Conservation (phyloP, 306 rosid genomes). For the Lathyrus aphaca region DNA sequence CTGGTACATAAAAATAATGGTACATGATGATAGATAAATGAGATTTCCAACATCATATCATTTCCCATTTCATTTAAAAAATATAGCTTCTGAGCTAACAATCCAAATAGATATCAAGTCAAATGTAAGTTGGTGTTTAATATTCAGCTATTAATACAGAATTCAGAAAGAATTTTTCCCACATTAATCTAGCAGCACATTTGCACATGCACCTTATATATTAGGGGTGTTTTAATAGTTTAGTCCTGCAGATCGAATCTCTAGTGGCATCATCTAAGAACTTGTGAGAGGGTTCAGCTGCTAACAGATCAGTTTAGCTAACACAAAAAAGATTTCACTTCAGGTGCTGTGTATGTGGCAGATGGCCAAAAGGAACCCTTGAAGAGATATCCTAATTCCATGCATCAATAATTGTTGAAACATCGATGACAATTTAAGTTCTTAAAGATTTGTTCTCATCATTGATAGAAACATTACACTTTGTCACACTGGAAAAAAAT, state of each 20-base stretch:
- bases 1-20: slow-evolving; percentile 50
- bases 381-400: slow-evolving; percentile 6
- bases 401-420: slow-evolving; percentile 21
- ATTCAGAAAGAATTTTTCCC: slow-evolving; percentile 22
- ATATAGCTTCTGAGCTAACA: slow-evolving; percentile 6
- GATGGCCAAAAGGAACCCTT: slow-evolving; percentile 21
- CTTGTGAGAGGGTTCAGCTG: no score
- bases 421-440: background rate
- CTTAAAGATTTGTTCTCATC: slow-evolving; percentile 18
- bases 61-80: slow-evolving; percentile 25
- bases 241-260: no score
- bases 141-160: background rate
- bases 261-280: no score
- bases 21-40: slow-evolving; percentile 13
- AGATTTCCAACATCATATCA: slow-evolving; percentile 9
- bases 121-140: slow-evolving; percentile 19
- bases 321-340: slow-evolving; percentile 22
- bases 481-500: background rate
- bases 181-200: slow-evolving; percentile 20
- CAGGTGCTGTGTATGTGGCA: no score
- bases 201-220: slow-evolving; percentile 15
- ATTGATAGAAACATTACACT: slow-evolving; percentile 16
- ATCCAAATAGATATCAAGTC: slow-evolving; percentile 19
- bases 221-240: no score
- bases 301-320: no score